Evolutionary conservation across 2,329 filamentous ascomycete species (phyloP), one percentile per base, ranked within the genome.

Genomic region (Thermothelomyces thermophilus): DNA sequence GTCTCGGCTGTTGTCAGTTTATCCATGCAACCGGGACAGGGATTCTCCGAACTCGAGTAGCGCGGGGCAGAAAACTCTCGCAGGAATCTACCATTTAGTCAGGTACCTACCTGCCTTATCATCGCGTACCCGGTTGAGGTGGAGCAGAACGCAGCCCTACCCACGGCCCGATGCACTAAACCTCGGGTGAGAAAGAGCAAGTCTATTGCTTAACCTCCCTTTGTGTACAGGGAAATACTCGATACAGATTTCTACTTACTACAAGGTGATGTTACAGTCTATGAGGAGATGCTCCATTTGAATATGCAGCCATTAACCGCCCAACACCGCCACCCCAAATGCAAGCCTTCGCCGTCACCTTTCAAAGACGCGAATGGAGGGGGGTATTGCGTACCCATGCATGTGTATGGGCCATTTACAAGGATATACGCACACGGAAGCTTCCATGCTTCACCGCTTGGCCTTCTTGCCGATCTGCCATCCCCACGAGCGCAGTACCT

Each of bases 401-500:
- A 24, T 16, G 20, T 5, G 24, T 24, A 16, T n/a, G n/a, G n/a
- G n/a, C n/a, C n/a, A n/a, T n/a, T 40, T 26, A 9, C 24, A 26
- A 5, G 24, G 24, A 5, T 26, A 26, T n/a, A n/a, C n/a, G 36
- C 22, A 39, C 20, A 39, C 36, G 5, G 20, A 14, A 19, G 14
- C 19, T 13, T 2, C 1, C 1, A 14, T 20, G 8, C n/a, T n/a
- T 51, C 24, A 37, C 34, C 26, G 53, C 50, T 51, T 76, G 13
- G 16, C 3, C 13, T 9, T n/a, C 73, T 89, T 95, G 44, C 91
- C 91, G 63, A 98, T 93, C 64, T 97, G 82, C 84, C 88, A 97
- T 5, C 93, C 93, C 89, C 91, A 95, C 11, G 81, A 77, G 56
- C 91, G 76, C 24, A 98, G 73, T 11, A 83, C 80, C 69, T 89